Evolutionary conservation across 2,329 filamentous ascomycete genomes (phyloP), one percentile per base, ranked within the genome.

Genomic region (Clarireedia monteithiana): DNA sequence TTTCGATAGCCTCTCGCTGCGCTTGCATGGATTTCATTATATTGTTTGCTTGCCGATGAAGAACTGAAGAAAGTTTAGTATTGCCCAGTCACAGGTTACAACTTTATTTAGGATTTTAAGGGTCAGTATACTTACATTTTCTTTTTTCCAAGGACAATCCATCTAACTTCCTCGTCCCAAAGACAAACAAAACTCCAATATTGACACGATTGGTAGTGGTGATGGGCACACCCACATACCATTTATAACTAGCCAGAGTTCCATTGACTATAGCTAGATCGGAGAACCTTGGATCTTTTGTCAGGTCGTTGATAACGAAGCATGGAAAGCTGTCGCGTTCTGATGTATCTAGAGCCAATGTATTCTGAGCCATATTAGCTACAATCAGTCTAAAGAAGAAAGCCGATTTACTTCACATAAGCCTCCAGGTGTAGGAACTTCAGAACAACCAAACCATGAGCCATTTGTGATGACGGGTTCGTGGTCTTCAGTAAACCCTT

Each of bases 11-110:
- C 60, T 70, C 77, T 63, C 74, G 74, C 48, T 72, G 78, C 73
- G 73, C 79, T 68, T 82, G 80, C 15, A 86, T 66, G 55, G 85
- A 82, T 30, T 81, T 75, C 70, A 83, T 81, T 5, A 82, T 73
- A 5, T 80, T 75, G 7, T 26, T 50, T 15, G 52, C 52, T 55
- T 27, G 70, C 71, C 1, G 76, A 71, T 66, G 84, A 72, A 40
- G 79, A 77, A 50, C 78, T 76, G 64, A 86, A 71, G 6, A 27
- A 12, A 12, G 1, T 26, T 53, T 48, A 48, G 20, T 47, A 53
- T 36, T 2, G 20, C 12, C 14, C 6, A 36, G 5, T 20, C 5
- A 53, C 27, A 30, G 27, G 27, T 10, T 30, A 10, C 27, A 30
- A 30, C 27, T 20, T 20, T 30, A 30, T 30, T 20, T 79, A 76